Evolutionary conservation across 306 rosid genomes (phyloP).

Genomic region (Corylus avellana): DNA sequence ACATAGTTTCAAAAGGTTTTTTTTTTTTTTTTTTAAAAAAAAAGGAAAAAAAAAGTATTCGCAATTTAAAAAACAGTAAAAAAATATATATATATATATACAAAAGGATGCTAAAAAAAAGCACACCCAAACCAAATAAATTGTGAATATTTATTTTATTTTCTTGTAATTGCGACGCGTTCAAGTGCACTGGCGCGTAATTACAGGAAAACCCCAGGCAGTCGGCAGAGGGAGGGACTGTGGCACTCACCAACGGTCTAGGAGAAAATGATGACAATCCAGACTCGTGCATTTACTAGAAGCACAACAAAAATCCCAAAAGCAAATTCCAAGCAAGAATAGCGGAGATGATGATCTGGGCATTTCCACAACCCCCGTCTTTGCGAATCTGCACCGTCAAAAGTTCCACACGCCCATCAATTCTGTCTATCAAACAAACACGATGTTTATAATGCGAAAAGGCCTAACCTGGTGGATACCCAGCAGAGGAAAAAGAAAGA

Average conservation of each 20-base stretch:
- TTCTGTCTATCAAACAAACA: conserved; percentile 28
- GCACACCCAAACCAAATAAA: no score
- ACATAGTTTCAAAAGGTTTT: no score
- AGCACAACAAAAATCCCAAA: not conserved
- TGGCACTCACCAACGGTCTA: conserved; percentile 41
- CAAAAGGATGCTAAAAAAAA: no score
- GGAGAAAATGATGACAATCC: conserved; percentile 36
- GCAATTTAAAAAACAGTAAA: no score
- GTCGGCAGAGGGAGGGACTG: not conserved
- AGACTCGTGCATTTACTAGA: conserved; percentile 29
- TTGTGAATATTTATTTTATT: no score
- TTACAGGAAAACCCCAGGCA: not conserved
- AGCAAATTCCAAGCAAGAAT: conserved; percentile 51
- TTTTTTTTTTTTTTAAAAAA: no score
- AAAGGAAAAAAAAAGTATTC: no score
- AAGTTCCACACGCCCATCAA: conserved; percentile 28
- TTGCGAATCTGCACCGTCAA: conserved; percentile 43
- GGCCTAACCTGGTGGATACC: conserved; percentile 25
- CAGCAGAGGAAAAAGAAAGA: conserved; percentile 9
- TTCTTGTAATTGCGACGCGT: no score
- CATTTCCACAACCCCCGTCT: conserved; percentile 16
- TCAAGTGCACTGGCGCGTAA: not conserved
- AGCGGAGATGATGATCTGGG: conserved; percentile 36
- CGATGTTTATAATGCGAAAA: conserved; percentile 28
- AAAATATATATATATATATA: no score